Evolutionary conservation across 75 land plant genomes (phyloP).

Genomic region (Pinus taeda): DNA sequence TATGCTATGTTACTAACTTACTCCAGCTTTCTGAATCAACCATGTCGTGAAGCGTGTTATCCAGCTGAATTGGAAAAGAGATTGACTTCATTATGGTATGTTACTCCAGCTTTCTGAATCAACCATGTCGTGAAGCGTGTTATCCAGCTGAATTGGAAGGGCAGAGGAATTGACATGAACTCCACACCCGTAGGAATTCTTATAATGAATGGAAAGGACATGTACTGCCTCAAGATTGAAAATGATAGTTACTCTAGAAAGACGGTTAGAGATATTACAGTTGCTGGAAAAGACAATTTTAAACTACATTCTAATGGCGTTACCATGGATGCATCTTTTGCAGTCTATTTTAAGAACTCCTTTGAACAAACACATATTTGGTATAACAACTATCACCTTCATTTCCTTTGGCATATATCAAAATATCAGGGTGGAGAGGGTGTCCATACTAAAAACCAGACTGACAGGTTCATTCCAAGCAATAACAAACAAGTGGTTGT

Average conservation of each 20-base stretch:
- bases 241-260: conserved; percentile 13
- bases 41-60: conserved; percentile 50
- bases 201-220: conserved; percentile 44
- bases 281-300: conserved; percentile 23
- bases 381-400: conserved; percentile 66
- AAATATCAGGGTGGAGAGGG: conserved; percentile 35
- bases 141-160: conserved; percentile 71
- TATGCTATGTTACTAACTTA: conserved; percentile 74
- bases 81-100: conserved; percentile 51
- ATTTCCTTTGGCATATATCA: conserved; percentile 48
- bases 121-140: conserved; percentile 55
- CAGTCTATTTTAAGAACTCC: conserved; percentile 58
- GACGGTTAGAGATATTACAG: conserved; percentile 22
- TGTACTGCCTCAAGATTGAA: conserved; percentile 39
- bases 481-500: conserved; percentile 63
- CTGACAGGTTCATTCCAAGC: conserved; percentile 19
- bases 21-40: conserved; percentile 81
- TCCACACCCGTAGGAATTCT: conserved; percentile 29
- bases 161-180: conserved; percentile 22
- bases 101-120: conserved; percentile 74
- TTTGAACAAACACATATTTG: conserved; percentile 72
- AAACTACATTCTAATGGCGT: conserved; percentile 44
- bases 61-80: conserved; percentile 67
- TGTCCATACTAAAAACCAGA: conserved; percentile 13
- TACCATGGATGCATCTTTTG: conserved; percentile 32